Conservation (phyloP, 352 stramenopile genomes). For the Pythium angustatum region DNA sequence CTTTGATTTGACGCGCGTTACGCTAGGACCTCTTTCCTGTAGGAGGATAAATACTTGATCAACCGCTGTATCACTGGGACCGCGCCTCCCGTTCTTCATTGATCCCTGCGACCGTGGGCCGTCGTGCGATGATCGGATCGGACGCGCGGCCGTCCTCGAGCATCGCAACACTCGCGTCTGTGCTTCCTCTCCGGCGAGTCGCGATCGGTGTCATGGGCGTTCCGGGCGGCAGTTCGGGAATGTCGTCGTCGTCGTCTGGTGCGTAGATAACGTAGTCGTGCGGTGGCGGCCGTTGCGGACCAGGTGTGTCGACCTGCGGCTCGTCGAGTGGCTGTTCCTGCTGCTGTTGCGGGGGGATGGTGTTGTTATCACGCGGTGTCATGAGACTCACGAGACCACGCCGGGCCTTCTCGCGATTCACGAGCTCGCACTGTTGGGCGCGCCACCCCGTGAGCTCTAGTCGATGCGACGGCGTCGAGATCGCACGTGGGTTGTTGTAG, state of each 20-base stretch:
- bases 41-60: slow-evolving; percentile 19
- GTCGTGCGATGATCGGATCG: slow-evolving; percentile 2
- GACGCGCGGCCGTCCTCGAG: slow-evolving; percentile 25
- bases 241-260: slow-evolving; percentile 25
- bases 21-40: slow-evolving; percentile 7
- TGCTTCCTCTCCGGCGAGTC: slow-evolving; percentile 21
- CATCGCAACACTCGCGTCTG: slow-evolving; percentile 28
- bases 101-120: slow-evolving; percentile 7
- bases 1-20: too few relatives aligned
- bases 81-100: slow-evolving; percentile 12
- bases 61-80: slow-evolving; percentile 10
- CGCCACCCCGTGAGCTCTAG: slow-evolving; percentile 66
- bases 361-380: slow-evolving; percentile 28
- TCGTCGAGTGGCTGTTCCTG: slow-evolving; percentile 2
- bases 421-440: slow-evolving; percentile 50
- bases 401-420: slow-evolving; percentile 62
- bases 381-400: slow-evolving; percentile 40
- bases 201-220: slow-evolving; percentile 18
- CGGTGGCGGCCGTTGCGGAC: neutral
- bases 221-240: slow-evolving; percentile 24
- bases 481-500: slow-evolving; percentile 76
- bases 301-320: neutral
- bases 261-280: slow-evolving; percentile 18
- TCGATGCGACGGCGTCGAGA: slow-evolving; percentile 65
- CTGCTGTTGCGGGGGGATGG: slow-evolving; percentile 10